A percentile compares a stretch with the other conserved stretches of the same genome.
These are phyloP conservation scores for Medicago ruthenica DNA, from an alignment of 306 rosid species.

Conservation along the genomic window DNA sequence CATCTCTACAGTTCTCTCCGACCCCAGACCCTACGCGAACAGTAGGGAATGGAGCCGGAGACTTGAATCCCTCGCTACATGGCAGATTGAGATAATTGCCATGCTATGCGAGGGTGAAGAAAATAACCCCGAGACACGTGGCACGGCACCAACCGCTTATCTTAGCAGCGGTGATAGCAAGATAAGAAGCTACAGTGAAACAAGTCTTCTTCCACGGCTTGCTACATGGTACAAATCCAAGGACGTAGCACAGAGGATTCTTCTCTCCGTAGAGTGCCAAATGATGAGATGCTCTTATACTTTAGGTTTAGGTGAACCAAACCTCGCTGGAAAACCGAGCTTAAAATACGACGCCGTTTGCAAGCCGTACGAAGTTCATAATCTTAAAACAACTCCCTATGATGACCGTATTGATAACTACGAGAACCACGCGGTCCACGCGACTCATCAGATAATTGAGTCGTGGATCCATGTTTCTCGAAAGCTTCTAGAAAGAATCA, in stretches of 20 bases:
- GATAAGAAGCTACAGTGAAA: constrained; percentile 63
- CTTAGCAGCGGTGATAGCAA: constrained; percentile 32
- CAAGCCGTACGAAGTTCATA: constrained; percentile 65
- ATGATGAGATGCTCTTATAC: constrained; percentile 77
- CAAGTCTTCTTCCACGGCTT: constrained; percentile 71
- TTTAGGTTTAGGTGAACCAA: constrained; percentile 83
- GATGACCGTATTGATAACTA: constrained; percentile 61
- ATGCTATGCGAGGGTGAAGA: constrained; percentile 74
- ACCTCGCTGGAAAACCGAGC: constrained; percentile 65
- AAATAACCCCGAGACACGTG: constrained; percentile 53
- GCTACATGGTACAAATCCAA: constrained; percentile 77
- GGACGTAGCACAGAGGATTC: constrained; percentile 66
- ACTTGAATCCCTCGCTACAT: constrained; percentile 61
- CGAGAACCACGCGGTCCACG: constrained; percentile 73
- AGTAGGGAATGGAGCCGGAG: constrained; percentile 73
- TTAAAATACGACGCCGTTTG: constrained; percentile 77
- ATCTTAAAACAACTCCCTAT: constrained; percentile 48
- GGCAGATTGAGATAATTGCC: constrained; percentile 69
- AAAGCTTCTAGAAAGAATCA: constrained; percentile 62
- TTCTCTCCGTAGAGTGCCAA: constrained; percentile 75
- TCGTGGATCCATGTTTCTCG: constrained; percentile 63
- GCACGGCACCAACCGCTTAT: constrained; percentile 65
- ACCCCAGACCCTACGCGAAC: constrained; percentile 74
- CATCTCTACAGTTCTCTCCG: constrained; percentile 66
- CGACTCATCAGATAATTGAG: constrained; percentile 80